These are phyloP conservation scores for Schwanniomyces vanrijiae DNA, from an alignment of 805 yeast species.

Conservation along the genomic window DNA sequence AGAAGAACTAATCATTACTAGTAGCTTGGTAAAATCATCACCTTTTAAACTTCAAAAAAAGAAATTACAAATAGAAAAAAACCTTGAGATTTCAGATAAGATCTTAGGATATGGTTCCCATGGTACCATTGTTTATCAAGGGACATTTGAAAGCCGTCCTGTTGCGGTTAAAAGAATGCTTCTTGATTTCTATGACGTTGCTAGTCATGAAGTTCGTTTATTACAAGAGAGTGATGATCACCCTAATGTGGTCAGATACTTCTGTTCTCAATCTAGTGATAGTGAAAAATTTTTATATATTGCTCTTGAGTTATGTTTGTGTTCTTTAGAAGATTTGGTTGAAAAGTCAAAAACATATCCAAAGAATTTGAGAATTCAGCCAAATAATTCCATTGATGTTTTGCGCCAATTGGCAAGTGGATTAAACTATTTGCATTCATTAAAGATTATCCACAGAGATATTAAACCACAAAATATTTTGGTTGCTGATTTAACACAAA, in stretches of 20 bases:
- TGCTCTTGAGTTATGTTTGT: conserved; percentile 88
- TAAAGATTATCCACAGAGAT: conserved; percentile 93
- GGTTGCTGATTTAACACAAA: conserved; percentile 67
- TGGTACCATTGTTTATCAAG: conserved; percentile 92
- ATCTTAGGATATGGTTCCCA: conserved; percentile 95
- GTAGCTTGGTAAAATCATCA: conserved; percentile 25
- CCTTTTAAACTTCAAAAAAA: conserved; percentile 19
- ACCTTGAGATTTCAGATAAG: conserved; percentile 63
- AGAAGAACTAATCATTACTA: conserved; percentile 23
- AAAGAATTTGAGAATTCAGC: conserved; percentile 28
- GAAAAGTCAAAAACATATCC: conserved; percentile 49
- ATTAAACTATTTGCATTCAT: conserved; percentile 77
- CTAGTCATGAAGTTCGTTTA: conserved; percentile 84
- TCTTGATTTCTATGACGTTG: conserved; percentile 89
- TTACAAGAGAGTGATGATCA: conserved; percentile 95
- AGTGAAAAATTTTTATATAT: conserved; percentile 81
- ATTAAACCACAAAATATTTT: conserved; percentile 91
- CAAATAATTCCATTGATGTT: conserved; percentile 45
- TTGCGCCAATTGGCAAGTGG: conserved; percentile 82
- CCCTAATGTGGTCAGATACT: conserved; percentile 90
- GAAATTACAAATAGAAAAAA: conserved; percentile 45
- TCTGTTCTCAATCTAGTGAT: conserved; percentile 81
- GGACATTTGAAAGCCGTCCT: conserved; percentile 86
- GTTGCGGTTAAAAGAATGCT: conserved; percentile 96
- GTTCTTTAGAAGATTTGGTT: conserved; percentile 83